Percentiles rank a stretch among this genome's conserved stretches.
phyloP scores from a whole-genome alignment of 768 basidiomycete species.

The Heimioporus sp. region DNA sequence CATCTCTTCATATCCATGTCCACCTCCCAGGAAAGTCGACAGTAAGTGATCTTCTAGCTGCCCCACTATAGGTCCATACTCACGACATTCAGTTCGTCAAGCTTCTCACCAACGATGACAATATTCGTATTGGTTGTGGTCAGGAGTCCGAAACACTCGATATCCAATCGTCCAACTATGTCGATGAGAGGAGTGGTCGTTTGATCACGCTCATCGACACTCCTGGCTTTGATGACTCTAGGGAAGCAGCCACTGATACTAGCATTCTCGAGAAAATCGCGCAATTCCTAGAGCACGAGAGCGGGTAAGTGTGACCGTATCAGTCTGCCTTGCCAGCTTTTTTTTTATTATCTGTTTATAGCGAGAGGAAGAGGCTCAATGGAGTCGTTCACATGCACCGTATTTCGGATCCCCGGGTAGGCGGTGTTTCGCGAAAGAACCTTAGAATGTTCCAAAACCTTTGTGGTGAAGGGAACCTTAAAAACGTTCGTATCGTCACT shows the following conservation, averaged over 20 bases:
- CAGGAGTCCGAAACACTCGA: constrained; percentile 4
- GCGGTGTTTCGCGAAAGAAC: constrained; percentile 39
- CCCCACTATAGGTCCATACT: not conserved
- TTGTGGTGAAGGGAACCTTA: constrained; percentile 42
- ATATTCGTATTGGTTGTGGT: constrained; percentile 4
- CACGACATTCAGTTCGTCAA: constrained; percentile 3
- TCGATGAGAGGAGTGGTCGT: not conserved
- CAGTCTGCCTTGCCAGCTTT: not conserved
- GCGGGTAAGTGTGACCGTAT: not conserved
- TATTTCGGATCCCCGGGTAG: constrained; percentile 41
- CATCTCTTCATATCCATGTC: not conserved
- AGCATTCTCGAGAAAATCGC: constrained; percentile 21
- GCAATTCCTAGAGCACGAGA: not conserved
- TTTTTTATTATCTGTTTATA: not conserved
- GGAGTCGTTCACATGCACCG: constrained; percentile 48
- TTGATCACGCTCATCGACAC: constrained; percentile 19
- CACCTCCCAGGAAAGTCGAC: constrained; percentile 5
- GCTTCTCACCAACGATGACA: constrained; percentile 1
- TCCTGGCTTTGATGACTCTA: constrained; percentile 8
- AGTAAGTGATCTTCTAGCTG: not conserved
- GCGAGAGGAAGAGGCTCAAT: constrained; percentile 23
- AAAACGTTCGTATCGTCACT: constrained; percentile 44
- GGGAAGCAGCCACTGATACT: constrained; percentile 12
- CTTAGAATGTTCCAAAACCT: constrained; percentile 43
- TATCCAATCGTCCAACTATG: not conserved